Base-by-base conservation (phyloP, 1,139 yeast genomes). In the Yamadazyma siamensis region DNA sequence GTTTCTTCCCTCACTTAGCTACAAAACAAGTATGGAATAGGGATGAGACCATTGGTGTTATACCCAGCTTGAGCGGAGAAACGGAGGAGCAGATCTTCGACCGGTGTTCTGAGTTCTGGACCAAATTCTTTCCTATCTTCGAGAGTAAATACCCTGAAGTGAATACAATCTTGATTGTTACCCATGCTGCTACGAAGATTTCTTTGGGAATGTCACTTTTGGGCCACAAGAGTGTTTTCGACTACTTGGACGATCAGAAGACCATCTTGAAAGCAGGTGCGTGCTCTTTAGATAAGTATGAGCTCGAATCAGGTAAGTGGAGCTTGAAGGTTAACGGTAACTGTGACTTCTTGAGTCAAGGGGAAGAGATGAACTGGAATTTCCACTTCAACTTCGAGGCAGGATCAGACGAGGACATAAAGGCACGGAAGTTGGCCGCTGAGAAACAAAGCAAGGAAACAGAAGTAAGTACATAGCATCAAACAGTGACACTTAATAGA, bases 281-380 rank as follows among this genome's bases (percentile, higher is more conserved):
- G 16, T 71, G 61, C 43, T 63, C 61, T 30, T 51, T 51, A 29
- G 80, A 75, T 44, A 54, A 45, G 50, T 65, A 43, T 53, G 20
- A 18, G 20, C 52, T 15, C 30, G 38, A 44, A n/a, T 30, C 30
- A 2, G 44, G 33, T 2, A 50, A 52, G 26, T 86, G 94, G 89
- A 48, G 47, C 7, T 53, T 77, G 29, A 65, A 63, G 14, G 64
- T 71, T 69, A 81, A 80, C 49, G 95, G 95, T 13, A 72, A 76
- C 41, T 72, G 85, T 15, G 77, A 71, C 27, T 84, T 77, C 45
- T 63, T 86, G 40, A 54, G 70, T 3, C 57, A 71, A 6, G 95
- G 95, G n/a, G 95, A 86, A 54, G 95, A 85, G 56, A 84, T 87
- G 91, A 83, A 83, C 51, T 86, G 95, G 95, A 75, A 80, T 43